phyloP scores from a whole-genome alignment of 2,329 filamentous ascomycete species.

The Fragosphaeria purpurea region DNA sequence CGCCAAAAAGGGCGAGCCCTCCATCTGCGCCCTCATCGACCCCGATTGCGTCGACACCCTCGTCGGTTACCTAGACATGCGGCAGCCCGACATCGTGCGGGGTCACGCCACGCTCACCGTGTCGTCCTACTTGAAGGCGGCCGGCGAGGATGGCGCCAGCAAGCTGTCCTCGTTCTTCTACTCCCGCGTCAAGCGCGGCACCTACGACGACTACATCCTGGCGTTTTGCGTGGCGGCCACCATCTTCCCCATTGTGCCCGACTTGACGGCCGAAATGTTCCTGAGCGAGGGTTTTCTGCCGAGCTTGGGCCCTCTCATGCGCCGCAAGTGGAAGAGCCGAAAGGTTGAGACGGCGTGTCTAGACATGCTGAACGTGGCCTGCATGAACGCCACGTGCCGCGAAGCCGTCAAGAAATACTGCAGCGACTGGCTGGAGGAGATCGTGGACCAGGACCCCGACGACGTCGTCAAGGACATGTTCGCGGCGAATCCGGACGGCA shows the following conservation, averaged over 20 bases:
- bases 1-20: slow-evolving; percentile 33
- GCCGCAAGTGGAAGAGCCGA: slow-evolving; percentile 70
- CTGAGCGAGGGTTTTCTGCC: slow-evolving; percentile 79
- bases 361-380: slow-evolving; percentile 85
- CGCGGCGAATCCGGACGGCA: slow-evolving; percentile 42
- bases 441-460: slow-evolving; percentile 63
- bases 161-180: slow-evolving; percentile 68
- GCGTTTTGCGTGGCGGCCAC: slow-evolving; percentile 88
- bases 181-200: slow-evolving; percentile 58
- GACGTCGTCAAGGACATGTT: slow-evolving; percentile 38
- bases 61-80: slow-evolving; percentile 75
- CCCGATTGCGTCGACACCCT: slow-evolving; percentile 73
- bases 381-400: slow-evolving; percentile 72
- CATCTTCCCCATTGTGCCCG: slow-evolving; percentile 76
- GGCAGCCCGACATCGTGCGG: slow-evolving; percentile 61
- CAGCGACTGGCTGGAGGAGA: slow-evolving; percentile 74
- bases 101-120: slow-evolving; percentile 74
- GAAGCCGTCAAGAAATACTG: slow-evolving; percentile 80
- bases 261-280: slow-evolving; percentile 67
- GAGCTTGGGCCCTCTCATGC: slow-evolving; percentile 65
- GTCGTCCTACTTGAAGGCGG: slow-evolving; percentile 73
- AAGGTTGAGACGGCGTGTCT: slow-evolving; percentile 80
- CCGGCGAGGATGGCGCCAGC: slow-evolving; percentile 58
- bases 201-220: slow-evolving; percentile 78
- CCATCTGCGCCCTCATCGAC: slow-evolving; percentile 56